Evolutionary conservation across 768 basidiomycete genomes (phyloP).

Genomic region (Kwoniella mangroviensis): DNA sequence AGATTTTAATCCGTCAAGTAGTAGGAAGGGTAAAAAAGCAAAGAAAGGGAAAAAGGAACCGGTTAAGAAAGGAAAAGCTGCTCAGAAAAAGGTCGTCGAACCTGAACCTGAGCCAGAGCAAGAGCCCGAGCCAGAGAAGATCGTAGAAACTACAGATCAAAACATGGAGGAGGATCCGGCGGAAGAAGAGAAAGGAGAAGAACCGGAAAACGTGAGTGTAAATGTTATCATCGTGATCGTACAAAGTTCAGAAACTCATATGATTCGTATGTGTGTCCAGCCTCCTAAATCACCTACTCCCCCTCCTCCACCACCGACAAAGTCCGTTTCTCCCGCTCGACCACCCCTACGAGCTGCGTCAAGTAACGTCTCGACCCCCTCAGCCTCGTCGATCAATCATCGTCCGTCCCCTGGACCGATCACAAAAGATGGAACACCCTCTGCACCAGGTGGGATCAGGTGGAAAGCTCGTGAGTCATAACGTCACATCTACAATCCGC

Average conservation of each 20-base stretch:
- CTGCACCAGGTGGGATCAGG: constrained; percentile 39
- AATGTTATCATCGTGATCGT: background rate
- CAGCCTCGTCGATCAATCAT: constrained; percentile 2
- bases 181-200: constrained; percentile 11
- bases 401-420: constrained; percentile 43
- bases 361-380: constrained; percentile 21
- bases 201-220: background rate
- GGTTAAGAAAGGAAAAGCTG: constrained; percentile 19
- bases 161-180: constrained; percentile 8
- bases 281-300: constrained; percentile 6
- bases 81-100: constrained; percentile 9
- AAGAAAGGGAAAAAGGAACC: constrained; percentile 19
- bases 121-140: constrained; percentile 1
- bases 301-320: constrained; percentile 12
- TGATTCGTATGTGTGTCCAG: background rate
- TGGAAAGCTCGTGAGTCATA: constrained; percentile 46
- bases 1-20: constrained; percentile 8
- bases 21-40: constrained; percentile 15
- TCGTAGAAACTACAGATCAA: background rate
- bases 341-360: constrained; percentile 22
- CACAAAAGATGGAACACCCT: constrained; percentile 26
- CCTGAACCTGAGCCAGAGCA: constrained; percentile 3
- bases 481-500: no score
- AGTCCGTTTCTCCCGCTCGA: constrained; percentile 13
- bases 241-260: background rate